These are phyloP conservation scores for Aspergillus novofumigatus DNA, from an alignment of 2,329 filamentous ascomycete species.

Conservation along the genomic window DNA sequence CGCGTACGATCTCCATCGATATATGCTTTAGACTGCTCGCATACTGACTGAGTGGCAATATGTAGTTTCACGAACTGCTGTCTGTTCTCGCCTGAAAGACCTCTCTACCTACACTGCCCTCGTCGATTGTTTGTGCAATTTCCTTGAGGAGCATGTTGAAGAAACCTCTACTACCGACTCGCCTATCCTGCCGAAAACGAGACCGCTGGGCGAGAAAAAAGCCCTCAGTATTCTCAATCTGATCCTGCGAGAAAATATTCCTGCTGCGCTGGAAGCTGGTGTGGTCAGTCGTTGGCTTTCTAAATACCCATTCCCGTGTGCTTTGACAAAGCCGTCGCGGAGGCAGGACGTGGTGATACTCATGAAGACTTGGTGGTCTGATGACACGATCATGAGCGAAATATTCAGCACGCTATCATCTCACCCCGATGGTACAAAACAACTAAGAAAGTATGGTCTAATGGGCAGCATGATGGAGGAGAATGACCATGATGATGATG, in stretches of 20 bases:
- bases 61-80: conserved; percentile 34
- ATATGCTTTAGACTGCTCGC: neutral
- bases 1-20: conserved; percentile 25
- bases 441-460: conserved; percentile 41
- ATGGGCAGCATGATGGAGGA: conserved; percentile 44
- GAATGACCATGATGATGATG: conserved; percentile 49
- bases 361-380: conserved; percentile 39
- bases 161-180: conserved; percentile 31
- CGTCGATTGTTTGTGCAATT: conserved; percentile 40
- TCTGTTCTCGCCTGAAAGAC: conserved; percentile 33
- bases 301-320: conserved; percentile 65
- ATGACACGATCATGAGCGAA: conserved; percentile 42
- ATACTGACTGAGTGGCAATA: conserved; percentile 1
- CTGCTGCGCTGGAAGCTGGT: conserved; percentile 55
- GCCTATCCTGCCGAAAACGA: conserved; percentile 36
- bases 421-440: conserved; percentile 36
- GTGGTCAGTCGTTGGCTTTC: conserved; percentile 72
- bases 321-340: conserved; percentile 46
- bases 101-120: conserved; percentile 35
- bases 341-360: conserved; percentile 38
- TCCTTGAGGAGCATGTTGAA: conserved; percentile 36
- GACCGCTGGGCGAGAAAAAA: conserved; percentile 41
- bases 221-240: conserved; percentile 54
- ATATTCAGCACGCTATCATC: conserved; percentile 38
- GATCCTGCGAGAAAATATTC: conserved; percentile 57